These are phyloP conservation scores for Venturia pyrina DNA, from an alignment of 2,329 filamentous ascomycete genomes.

Conservation along the genomic window DNA sequence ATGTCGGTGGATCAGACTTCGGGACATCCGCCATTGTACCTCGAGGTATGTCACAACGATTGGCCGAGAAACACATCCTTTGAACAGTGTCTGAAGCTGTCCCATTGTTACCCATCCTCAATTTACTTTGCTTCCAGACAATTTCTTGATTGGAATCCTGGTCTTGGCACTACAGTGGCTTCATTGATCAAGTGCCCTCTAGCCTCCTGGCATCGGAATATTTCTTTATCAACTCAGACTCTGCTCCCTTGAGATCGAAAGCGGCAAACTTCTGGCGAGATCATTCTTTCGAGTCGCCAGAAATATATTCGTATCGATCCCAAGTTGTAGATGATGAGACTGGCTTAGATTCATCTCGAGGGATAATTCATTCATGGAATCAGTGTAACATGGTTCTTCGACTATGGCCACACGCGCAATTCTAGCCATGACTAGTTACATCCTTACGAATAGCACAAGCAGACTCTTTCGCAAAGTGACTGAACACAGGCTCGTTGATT, in stretches of 20 bases:
- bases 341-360: too few species aligned
- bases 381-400: background rate
- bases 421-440: too few species aligned
- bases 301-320: too few species aligned
- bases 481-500: background rate
- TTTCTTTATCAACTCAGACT: too few species aligned
- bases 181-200: too few species aligned
- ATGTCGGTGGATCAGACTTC: constrained; percentile 39
- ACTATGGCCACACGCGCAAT: background rate
- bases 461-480: background rate
- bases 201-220: too few species aligned
- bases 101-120: background rate
- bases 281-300: too few species aligned
- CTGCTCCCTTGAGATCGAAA: too few species aligned
- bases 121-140: background rate
- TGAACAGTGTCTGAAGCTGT: too few species aligned
- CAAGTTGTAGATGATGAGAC: too few species aligned
- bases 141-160: constrained; percentile 12
- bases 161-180: background rate
- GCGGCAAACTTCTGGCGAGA: too few species aligned
- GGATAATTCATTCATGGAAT: background rate
- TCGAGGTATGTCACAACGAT: constrained; percentile 26
- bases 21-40: constrained; percentile 43
- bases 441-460: too few species aligned
- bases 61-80: background rate